Evolutionary conservation across 2,329 filamentous ascomycete species (phyloP).

Genomic region (Aspergillus sp.): DNA sequence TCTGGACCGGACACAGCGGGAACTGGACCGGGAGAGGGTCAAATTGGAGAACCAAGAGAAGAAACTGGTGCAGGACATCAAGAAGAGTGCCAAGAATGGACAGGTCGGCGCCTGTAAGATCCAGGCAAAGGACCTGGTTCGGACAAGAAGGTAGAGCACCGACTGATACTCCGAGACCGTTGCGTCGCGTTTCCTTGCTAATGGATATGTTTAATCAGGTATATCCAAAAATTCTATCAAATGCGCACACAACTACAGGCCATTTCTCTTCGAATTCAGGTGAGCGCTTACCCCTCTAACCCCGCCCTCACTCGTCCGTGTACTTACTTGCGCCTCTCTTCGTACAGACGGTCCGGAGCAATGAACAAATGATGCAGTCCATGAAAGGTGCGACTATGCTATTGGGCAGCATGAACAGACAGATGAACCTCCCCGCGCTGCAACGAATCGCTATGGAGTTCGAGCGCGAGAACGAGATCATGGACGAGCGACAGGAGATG

Average conservation of each 20-base stretch:
- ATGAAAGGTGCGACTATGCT: conserved; percentile 97
- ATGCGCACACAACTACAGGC: conserved; percentile 98
- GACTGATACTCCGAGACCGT: neutral
- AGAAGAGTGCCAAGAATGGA: conserved; percentile 95
- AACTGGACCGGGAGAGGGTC: conserved; percentile 88
- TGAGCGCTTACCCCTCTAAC: conserved; percentile 36
- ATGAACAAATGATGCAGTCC: conserved; percentile 99
- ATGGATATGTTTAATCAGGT: conserved; percentile 50
- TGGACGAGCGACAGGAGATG: conserved; percentile 99
- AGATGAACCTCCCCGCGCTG: conserved; percentile 93
- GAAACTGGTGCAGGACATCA: conserved; percentile 92
- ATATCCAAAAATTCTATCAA: conserved; percentile 96
- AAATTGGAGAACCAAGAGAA: conserved; percentile 99
- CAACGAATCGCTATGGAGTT: conserved; percentile 99
- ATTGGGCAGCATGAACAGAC: conserved; percentile 92
- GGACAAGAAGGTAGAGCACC: conserved; percentile 69
- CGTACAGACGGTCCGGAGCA: conserved; percentile 83
- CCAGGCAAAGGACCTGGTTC: conserved; percentile 93
- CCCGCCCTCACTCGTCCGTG: neutral
- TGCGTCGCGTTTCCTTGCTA: neutral
- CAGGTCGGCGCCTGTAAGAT: conserved; percentile 99
- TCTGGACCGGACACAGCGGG: conserved; percentile 94
- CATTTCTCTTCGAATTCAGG: conserved; percentile 91
- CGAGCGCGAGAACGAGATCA: conserved; percentile 97
- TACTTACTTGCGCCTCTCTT: neutral